Evolutionary conservation across 257 asterid genomes (phyloP), one percentile per base, ranked within the genome.

Genomic region (Ophiorrhiza pumila): DNA sequence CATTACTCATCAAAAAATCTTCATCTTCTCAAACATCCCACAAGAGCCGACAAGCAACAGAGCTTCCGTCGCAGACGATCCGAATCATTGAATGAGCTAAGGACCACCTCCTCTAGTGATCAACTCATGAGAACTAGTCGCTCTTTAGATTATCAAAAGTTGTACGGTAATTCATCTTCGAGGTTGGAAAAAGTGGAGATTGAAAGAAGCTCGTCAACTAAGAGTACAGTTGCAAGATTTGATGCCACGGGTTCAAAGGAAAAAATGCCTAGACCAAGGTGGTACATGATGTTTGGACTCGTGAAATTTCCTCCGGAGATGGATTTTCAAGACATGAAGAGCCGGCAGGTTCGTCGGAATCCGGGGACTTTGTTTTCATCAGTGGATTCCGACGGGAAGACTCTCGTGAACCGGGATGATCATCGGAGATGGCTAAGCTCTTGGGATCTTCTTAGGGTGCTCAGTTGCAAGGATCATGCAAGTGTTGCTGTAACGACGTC

Each of bases 261-360:
- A 62, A 76, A 69, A 32, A 42, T 62, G 15, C n/a, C 68, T 50
- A 55, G 41, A 68, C 82, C 85, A 0, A 76, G 84, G 66, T 87
- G 92, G 92, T 78, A 84, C 59, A 72, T 87, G 79, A 79, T 80
- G 78, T 89, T 87, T 58, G 96, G 96, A 29, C 83, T 76, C 14
- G 72, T 81, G 29, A 89, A 80, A 61, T 72, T 82, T 31, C 92
- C 86, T 25, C 80, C 68, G 73, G 91, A 85, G 68, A 87, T 87
- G 89, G 89, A 83, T 46, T 78, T 87, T 57, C 83, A 65, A 42
- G 96, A 85, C 31, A 87, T 89, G 25, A 89, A 84, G 68, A 89
- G 11, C 80, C 83, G 96, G 59, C 85, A 84, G 71, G 69, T 78
- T 35, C 89, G 92, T 42, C 89, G 87, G 46, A 76, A 25, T 41